Evolutionary conservation across 495 filamentous ascomycete species (phyloP), one percentile per base, ranked within the genome.

Genomic region (Penicillium roqueforti): DNA sequence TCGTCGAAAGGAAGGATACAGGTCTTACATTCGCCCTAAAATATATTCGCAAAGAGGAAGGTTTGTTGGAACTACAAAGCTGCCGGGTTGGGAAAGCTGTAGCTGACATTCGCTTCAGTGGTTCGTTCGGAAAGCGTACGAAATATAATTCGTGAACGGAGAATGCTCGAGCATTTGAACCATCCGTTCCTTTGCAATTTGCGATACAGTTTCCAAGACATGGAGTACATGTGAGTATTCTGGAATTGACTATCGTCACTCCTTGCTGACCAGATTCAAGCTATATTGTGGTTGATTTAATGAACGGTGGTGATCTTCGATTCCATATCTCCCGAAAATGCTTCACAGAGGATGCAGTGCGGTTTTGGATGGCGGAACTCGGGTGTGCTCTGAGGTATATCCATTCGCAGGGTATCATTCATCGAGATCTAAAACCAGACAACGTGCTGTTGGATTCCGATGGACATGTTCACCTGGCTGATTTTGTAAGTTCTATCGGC

Each of bases 41-140:
- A 67, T 97, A 98, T 70, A 97, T 98, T 47, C 86, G 93, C 39
- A 97, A 97, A 81, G 93, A 98, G 87, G 93, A 98, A 81, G 88
- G 92, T 95, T 62, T 49, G 86, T 59, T 16, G 34, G 32, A 40
- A 4, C 14, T 72, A 26, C 34, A 18, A 51, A 22, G 20, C 44
- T 60, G 42, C 20, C 22, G 37, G 26, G 8, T 9, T n/a, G 42
- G 8, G 23, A 32, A 11, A 34, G 31, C 23, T 13, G 31, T 14
- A 26, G 34, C 54, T 49, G 59, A 45, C 39, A 20, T 22, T 22
- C n/a, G 29, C 16, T 50, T 39, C 65, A 96, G 92, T 98, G 60
- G 92, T 98, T 47, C 89, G 92, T 47, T 96, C 91, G 58, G 93
- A 97, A 71, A 97, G 92, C 63, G 93, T 98, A 56, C 84, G 91